Percentiles rank a stretch among this genome's conserved stretches.
Evolutionary conservation across 371 early-diverging fungal species (phyloP).

Genomic region (Mortierella sp.): DNA sequence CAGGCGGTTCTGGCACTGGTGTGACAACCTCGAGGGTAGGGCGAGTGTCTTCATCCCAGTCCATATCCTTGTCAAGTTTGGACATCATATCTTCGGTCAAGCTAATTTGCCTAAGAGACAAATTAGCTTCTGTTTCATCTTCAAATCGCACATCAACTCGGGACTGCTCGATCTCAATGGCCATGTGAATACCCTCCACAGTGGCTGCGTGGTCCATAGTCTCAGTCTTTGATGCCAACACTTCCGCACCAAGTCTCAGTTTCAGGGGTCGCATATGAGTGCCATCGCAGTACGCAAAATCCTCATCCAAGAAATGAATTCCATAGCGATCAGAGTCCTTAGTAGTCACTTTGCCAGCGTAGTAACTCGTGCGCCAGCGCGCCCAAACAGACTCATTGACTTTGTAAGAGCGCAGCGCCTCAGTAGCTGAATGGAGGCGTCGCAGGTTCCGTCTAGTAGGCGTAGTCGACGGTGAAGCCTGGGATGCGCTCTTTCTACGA

Average conservation of each 20-base stretch:
- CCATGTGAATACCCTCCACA: constrained; percentile 33
- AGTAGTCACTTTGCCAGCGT: constrained; percentile 23
- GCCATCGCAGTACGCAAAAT: background rate
- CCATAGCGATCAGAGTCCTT: constrained; percentile 12
- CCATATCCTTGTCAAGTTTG: constrained; percentile 21
- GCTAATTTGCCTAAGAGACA: constrained; percentile 19
- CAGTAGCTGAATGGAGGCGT: constrained; percentile 15
- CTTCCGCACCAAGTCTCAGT: constrained; percentile 32
- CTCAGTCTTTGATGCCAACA: constrained; percentile 29
- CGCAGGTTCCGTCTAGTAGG: constrained; percentile 25
- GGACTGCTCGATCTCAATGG: constrained; percentile 7
- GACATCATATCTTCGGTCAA: constrained; percentile 32
- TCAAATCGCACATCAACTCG: constrained; percentile 42
- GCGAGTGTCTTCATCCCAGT: constrained; percentile 22
- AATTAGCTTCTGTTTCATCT: constrained; percentile 24
- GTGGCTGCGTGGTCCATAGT: constrained; percentile 12
- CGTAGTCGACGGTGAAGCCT: background rate
- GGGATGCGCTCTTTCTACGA: constrained; percentile 17
- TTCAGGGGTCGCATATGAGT: constrained; percentile 36
- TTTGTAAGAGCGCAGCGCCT: constrained; percentile 24
- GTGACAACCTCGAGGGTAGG: background rate
- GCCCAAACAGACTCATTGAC: constrained; percentile 43
- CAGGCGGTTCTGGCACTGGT: background rate
- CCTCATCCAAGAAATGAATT: constrained; percentile 34
- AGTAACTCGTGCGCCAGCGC: constrained; percentile 24